phyloP scores from a whole-genome alignment of 768 basidiomycete species.

The Pleurotus cornucopiae region DNA sequence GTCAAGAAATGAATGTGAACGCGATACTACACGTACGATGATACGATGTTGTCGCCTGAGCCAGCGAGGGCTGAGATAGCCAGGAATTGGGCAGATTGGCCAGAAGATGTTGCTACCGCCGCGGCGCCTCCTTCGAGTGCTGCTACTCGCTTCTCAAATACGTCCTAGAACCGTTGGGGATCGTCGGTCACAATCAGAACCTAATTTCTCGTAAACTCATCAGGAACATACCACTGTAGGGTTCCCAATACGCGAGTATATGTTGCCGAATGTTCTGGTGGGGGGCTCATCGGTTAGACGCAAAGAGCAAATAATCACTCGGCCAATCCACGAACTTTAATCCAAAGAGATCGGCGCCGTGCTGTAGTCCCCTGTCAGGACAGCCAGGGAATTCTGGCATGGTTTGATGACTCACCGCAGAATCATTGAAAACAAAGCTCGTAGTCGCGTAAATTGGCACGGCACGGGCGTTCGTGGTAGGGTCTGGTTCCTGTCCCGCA shows the following conservation, averaged over 20 bases:
- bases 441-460: constrained; percentile 76
- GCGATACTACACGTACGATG: constrained; percentile 41
- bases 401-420: constrained; percentile 38
- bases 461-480: constrained; percentile 67
- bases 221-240: constrained; percentile 50
- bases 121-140: constrained; percentile 79
- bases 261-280: constrained; percentile 47
- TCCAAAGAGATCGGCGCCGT: constrained; percentile 70
- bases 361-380: constrained; percentile 30
- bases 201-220: too few relatives aligned
- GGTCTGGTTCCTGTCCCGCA: constrained; percentile 64
- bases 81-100: constrained; percentile 76
- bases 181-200: background rate
- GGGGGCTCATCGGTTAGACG: background rate
- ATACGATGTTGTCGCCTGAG: constrained; percentile 75
- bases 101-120: constrained; percentile 70
- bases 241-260: constrained; percentile 68
- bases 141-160: constrained; percentile 77
- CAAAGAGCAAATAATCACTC: background rate
- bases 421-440: constrained; percentile 70
- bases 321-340: constrained; percentile 34
- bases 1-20: background rate
- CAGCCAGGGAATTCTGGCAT: background rate
- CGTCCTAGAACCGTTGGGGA: constrained; percentile 39
- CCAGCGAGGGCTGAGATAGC: constrained; percentile 57